Evolutionary conservation across 2,329 filamentous ascomycete genomes (phyloP).

Genomic region (Fusarium sp.): DNA sequence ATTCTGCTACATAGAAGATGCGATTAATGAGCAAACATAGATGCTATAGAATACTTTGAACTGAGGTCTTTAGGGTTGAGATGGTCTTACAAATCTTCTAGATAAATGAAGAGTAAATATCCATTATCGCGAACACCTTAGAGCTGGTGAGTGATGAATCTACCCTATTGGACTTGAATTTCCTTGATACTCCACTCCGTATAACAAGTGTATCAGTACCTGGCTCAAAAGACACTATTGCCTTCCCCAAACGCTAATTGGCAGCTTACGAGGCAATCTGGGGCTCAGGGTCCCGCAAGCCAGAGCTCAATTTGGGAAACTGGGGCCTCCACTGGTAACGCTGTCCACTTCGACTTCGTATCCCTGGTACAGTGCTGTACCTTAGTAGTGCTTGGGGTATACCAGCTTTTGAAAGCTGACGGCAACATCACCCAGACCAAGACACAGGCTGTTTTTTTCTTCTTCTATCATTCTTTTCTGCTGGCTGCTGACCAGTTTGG

Average conservation of each 20-base stretch:
- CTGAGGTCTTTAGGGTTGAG: background rate
- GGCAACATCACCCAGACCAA: constrained; percentile 24
- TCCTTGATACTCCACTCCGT: background rate
- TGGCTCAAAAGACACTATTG: constrained; percentile 7
- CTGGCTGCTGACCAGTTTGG: background rate
- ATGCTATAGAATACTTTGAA: background rate
- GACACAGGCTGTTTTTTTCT: constrained; percentile 16
- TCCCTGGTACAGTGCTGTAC: constrained; percentile 17
- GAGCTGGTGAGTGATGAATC: constrained; percentile 11
- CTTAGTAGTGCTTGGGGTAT: background rate
- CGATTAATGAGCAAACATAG: background rate
- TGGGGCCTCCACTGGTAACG: constrained; percentile 38
- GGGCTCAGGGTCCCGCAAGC: constrained; percentile 15
- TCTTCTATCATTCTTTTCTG: background rate
- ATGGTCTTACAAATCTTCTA: background rate
- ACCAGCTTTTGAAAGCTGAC: constrained; percentile 27
- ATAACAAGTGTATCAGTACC: constrained; percentile 2
- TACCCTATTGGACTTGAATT: background rate
- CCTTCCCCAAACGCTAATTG: constrained; percentile 8
- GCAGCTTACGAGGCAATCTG: constrained; percentile 17
- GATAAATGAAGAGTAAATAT: background rate
- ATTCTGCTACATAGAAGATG: background rate
- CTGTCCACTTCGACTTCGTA: constrained; percentile 39
- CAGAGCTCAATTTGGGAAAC: constrained; percentile 36
- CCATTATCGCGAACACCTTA: background rate